Evolutionary conservation across 805 yeast species (phyloP), one percentile per base, ranked within the genome.

Genomic region (Teunomyces stri): DNA sequence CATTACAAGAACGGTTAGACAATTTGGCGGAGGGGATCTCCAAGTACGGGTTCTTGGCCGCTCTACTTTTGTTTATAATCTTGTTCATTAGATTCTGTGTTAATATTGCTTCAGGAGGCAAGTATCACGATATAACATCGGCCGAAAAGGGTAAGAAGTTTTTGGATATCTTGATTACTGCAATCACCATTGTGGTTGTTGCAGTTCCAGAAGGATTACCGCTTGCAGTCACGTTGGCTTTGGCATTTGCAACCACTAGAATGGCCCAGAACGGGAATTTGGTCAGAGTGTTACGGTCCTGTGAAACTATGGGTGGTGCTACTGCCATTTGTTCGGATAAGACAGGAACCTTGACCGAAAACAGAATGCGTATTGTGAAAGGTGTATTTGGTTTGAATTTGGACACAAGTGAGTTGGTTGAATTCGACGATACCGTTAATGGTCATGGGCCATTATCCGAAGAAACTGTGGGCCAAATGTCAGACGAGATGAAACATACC

Each of bases 141-240:
- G 80, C 96, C 6, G 80, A 84, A 59, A 91, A 90, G 69, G 97
- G 96, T 54, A 82, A 88, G 46, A 79, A 78, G 54, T 91, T 91
- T 56, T 73, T 94, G 71, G 85, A 89, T 58, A 87, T 92, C 47
- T 74, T 94, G 50, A 94, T 94, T 59, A 89, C 94, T 20, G 86
- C 98, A 0, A 87, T 94, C 50, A 90, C 99, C 0, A 79, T 94
- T 56, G 83, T 94, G 25, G 99, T 92, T 12, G 99, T 94, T 43
- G 99, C 99, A 0, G 96, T 94, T n/a, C 99, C 99, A 3, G 99
- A 94, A 69, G 99, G 99, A 51, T 78, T 94, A 48, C 99, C 99
- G 1, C 74, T 94, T 47, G 99, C 99, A 2, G 99, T 94, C 13
- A 94, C 99, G 1, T 75, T 94, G 41, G 96, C 99, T 0, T 74